Conservation (phyloP, 1,284 basidiomycete species). For the Omphalotus olearius region DNA sequence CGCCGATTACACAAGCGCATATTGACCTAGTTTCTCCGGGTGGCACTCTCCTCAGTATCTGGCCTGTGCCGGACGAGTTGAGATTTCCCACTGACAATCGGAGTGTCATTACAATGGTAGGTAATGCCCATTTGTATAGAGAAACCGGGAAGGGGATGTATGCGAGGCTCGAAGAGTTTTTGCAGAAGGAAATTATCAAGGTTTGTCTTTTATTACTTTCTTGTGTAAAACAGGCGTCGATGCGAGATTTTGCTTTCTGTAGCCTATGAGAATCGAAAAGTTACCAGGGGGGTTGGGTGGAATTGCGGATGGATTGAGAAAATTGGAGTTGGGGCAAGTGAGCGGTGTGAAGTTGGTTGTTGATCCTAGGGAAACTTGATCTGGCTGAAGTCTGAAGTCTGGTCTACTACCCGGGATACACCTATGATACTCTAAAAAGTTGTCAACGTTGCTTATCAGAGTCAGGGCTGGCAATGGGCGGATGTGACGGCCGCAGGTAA, state of each 20-base stretch:
- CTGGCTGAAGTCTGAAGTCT: no score
- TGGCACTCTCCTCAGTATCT: slow-evolving; percentile 2
- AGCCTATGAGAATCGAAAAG: slow-evolving; percentile 2
- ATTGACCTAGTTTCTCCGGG: background rate
- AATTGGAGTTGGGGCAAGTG: background rate
- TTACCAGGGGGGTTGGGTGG: background rate
- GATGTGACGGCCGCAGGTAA: no score
- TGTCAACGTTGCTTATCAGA: no score
- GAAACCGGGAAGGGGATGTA: slow-evolving; percentile 5
- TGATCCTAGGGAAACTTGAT: slow-evolving; percentile 1
- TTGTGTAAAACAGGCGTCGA: background rate
- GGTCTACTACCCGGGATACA: no score
- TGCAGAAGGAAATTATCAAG: slow-evolving; percentile 9
- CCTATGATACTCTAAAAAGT: no score
- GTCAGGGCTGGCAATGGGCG: no score
- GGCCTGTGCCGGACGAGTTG: background rate
- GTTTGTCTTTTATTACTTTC: background rate
- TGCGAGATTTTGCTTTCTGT: background rate
- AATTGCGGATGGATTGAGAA: background rate
- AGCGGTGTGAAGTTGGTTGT: slow-evolving; percentile 5
- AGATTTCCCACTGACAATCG: background rate
- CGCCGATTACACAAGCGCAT: background rate
- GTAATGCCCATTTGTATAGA: background rate
- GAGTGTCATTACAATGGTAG: background rate
- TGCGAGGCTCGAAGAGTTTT: background rate